Base-by-base conservation (phyloP, 106 monocot genomes). In the Amphibolis antarctica region DNA sequence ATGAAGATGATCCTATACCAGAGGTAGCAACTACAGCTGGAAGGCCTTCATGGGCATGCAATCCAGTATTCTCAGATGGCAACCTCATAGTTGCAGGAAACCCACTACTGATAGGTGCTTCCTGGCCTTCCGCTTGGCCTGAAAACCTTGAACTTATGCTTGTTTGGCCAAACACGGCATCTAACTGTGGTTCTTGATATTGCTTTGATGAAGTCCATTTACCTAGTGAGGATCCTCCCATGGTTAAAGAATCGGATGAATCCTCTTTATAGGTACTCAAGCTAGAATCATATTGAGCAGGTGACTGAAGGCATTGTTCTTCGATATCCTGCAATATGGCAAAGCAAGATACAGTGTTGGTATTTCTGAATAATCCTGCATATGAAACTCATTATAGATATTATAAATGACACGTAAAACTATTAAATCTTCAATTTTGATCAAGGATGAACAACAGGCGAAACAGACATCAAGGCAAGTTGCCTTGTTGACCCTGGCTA, bases 281-380 rank as follows among this genome's bases (percentile, higher is more conserved):
- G 24, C 79, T 66, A 65, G 45, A 12, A 56, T 75, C 72, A 28
- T 42, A 48, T 70, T 75, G 73, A 55, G 10, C 62, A 64, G 66
- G 73, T 63, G 68, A 50, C 56, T 67, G 56, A 14, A 46, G 31
- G 67, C 61, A 48, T 20, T 70, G 51, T 23, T 66, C 80, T 63
- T 76, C 86, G 58, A 44, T 20, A 9, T 82, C 80, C 96, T 96
- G 86, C 57, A 61, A 20, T 1, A 1, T 4, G 7, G 36, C 4
- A 36, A 36, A 46, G 47, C 20, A 60, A 28, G 42, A 60, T 60
- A n/a, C 18, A 61, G 28, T 26, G 21, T 21, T 53, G 53, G 23
- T 24, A 53, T 53, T 24, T 10, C 19, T n/a, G 53, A 49, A 49
- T 49, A n/a, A 49, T 49, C n/a, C n/a, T 57, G 25, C 28, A 13